Conservation (phyloP, 2,329 filamentous ascomycete genomes). For the Monosporascus sp. region DNA sequence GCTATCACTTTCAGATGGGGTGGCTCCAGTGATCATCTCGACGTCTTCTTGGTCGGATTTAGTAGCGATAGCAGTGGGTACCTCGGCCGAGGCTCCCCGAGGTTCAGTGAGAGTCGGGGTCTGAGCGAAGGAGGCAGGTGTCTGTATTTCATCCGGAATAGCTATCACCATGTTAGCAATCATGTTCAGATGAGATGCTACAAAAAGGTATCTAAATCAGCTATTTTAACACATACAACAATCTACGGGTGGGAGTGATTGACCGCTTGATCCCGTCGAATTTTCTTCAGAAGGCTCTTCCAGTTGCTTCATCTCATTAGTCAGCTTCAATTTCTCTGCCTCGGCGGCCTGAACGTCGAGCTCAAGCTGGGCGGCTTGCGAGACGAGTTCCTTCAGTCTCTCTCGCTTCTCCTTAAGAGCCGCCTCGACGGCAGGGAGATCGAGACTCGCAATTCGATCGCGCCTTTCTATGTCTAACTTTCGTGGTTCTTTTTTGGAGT, state of each 20-base stretch:
- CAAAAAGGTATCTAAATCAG: not conserved
- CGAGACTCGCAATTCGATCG: slow-evolving; percentile 31
- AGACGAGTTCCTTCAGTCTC: slow-evolving; percentile 40
- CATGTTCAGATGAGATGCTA: not conserved
- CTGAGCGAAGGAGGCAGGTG: not conserved
- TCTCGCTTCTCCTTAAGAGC: slow-evolving; percentile 38
- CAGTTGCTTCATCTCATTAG: slow-evolving; percentile 28
- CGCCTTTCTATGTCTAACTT: slow-evolving; percentile 16
- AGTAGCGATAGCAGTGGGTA: not conserved
- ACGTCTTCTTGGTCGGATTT: not conserved
- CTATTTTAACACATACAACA: slow-evolving; percentile 9
- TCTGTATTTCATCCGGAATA: not conserved
- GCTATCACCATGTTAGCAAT: not conserved
- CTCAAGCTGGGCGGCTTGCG: slow-evolving; percentile 42
- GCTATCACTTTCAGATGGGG: not conserved
- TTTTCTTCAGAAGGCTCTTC: slow-evolving; percentile 15
- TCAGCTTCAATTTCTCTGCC: slow-evolving; percentile 28
- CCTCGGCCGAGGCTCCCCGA: not conserved
- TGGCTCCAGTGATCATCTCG: not conserved
- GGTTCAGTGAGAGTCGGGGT: not conserved
- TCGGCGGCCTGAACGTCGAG: slow-evolving; percentile 36
- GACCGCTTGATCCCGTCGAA: slow-evolving; percentile 3
- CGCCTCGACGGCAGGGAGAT: slow-evolving; percentile 33
- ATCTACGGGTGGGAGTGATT: slow-evolving; percentile 2
- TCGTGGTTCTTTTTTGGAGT: slow-evolving; percentile 4